A percentile compares a stretch with the other conserved stretches of the same genome.
phyloP scores from a whole-genome alignment of 2,329 filamentous ascomycete species.

The Fusarium begoniae region DNA sequence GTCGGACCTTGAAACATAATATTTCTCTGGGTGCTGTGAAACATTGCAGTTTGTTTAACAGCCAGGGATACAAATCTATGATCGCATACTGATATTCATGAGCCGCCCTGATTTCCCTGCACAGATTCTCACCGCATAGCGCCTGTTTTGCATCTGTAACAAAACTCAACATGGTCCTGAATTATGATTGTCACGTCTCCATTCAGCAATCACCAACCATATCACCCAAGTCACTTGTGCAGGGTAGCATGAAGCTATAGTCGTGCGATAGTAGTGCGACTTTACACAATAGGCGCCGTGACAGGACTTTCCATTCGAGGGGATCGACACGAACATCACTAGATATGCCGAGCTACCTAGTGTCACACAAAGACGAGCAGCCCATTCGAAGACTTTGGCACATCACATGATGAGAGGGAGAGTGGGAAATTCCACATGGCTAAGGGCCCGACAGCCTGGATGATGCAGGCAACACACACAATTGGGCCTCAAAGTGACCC shows the following conservation, averaged over 20 bases:
- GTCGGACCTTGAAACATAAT: not conserved
- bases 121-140: constrained; percentile 18
- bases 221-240: constrained; percentile 12
- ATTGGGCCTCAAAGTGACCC: constrained; percentile 36
- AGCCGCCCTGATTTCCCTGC: not conserved
- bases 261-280: constrained; percentile 36
- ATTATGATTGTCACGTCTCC: constrained; percentile 25
- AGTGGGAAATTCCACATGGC: constrained; percentile 15
- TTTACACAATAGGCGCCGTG: constrained; percentile 28
- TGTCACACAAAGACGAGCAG: constrained; percentile 24
- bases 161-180: not conserved
- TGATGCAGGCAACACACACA: constrained; percentile 24
- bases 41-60: not conserved
- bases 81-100: not conserved
- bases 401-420: constrained; percentile 32
- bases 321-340: not conserved
- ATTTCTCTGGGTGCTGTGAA: not conserved
- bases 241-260: constrained; percentile 27
- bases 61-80: not conserved
- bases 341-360: constrained; percentile 13
- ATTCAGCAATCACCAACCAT: constrained; percentile 27
- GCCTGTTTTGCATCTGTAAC: constrained; percentile 5
- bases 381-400: constrained; percentile 27
- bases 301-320: constrained; percentile 19
- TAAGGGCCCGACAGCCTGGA: constrained; percentile 29